Evolutionary conservation across 768 basidiomycete genomes (phyloP).

Genomic region (Psilocybe subaeruginosa): DNA sequence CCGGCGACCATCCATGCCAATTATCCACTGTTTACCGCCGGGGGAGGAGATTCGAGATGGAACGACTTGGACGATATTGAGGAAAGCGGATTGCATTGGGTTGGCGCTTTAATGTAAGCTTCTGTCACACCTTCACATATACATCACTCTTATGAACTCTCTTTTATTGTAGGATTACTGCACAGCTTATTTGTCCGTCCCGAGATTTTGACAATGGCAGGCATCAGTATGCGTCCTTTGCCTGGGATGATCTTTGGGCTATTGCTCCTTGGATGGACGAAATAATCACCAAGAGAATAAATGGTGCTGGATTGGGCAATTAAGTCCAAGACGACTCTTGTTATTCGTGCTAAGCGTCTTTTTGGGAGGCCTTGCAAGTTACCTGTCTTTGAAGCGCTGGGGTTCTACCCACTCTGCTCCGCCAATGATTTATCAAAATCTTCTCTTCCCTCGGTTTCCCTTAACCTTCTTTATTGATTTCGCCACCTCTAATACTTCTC

Average conservation of each 20-base stretch:
- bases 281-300: slow-evolving; percentile 61
- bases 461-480: background rate
- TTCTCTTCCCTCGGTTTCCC: background rate
- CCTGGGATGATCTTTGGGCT: slow-evolving; percentile 66
- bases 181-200: slow-evolving; percentile 55
- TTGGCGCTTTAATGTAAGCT: slow-evolving; percentile 69
- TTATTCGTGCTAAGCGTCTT: background rate
- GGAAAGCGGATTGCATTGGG: slow-evolving; percentile 70
- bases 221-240: slow-evolving; percentile 70
- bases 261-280: slow-evolving; percentile 84
- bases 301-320: slow-evolving; percentile 74
- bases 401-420: too few species aligned
- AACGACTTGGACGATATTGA: slow-evolving; percentile 49
- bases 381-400: too few species aligned
- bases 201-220: slow-evolving; percentile 42
- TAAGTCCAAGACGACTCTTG: slow-evolving; percentile 20
- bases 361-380: too few species aligned
- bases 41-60: slow-evolving; percentile 73
- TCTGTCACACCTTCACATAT: slow-evolving; percentile 1
- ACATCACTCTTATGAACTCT: slow-evolving; percentile 1
- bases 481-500: background rate
- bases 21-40: slow-evolving; percentile 77
- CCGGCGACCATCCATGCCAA: slow-evolving; percentile 58
- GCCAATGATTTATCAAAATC: background rate
- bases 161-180: slow-evolving; percentile 51